Conservation (phyloP, 768 basidiomycete genomes). For the Strobilomyces dryophilus region DNA sequence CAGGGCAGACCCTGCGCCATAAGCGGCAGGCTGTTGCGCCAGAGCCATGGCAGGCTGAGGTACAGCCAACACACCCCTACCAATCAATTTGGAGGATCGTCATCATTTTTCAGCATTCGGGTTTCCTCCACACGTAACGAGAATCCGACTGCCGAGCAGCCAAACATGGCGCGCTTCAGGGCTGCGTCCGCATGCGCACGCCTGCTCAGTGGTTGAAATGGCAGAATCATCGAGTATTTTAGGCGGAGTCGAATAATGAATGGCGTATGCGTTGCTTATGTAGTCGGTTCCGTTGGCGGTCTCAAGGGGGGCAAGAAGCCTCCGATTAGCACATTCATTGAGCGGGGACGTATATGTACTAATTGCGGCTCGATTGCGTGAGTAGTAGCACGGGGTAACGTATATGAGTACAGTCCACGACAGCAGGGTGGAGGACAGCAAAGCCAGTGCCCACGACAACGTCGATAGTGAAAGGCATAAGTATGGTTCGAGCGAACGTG, state of each 20-base stretch:
- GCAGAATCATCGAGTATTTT: no score
- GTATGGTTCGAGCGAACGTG: constrained; percentile 32
- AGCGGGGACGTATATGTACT: constrained; percentile 7
- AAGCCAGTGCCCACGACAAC: constrained; percentile 22
- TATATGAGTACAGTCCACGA: constrained; percentile 23
- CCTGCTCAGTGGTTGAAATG: neutral
- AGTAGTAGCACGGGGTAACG: constrained; percentile 17
- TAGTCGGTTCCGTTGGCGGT: constrained; percentile 1
- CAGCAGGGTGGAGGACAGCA: constrained; percentile 18
- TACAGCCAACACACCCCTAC: neutral
- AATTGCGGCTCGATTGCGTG: constrained; percentile 9
- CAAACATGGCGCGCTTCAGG: neutral
- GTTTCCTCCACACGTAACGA: constrained; percentile 9
- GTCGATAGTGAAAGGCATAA: constrained; percentile 28
- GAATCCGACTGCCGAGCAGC: neutral
- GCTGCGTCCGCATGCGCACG: neutral
- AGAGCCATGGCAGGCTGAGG: constrained; percentile 1
- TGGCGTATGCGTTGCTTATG: neutral
- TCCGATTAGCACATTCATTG: neutral
- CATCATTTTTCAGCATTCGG: constrained; percentile 7
- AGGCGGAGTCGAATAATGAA: neutral
- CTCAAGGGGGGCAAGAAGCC: neutral
- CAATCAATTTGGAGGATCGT: constrained; percentile 5
- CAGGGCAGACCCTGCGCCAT: constrained; percentile 14
- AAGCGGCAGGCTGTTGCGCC: constrained; percentile 6